These are phyloP conservation scores for Suillus weaverae DNA, from an alignment of 768 basidiomycete species.

Conservation along the genomic window DNA sequence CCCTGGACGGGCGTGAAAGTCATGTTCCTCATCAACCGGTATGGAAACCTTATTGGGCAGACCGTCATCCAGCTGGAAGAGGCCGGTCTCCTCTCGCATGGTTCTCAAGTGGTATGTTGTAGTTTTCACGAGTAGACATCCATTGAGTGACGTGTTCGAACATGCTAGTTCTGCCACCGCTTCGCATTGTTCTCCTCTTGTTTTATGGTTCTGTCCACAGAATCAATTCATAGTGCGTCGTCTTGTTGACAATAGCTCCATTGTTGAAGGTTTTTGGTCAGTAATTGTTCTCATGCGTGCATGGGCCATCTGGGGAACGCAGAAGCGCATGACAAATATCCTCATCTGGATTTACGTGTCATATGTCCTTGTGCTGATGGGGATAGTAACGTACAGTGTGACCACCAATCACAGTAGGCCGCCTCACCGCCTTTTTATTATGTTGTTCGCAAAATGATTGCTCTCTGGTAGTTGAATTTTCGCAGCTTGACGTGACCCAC, in stretches of 20 bases:
- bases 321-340: conserved; percentile 1
- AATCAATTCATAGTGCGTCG: conserved; percentile 25
- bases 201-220: conserved; percentile 14
- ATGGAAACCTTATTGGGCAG: conserved; percentile 21
- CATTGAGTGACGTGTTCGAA: neutral
- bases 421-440: neutral
- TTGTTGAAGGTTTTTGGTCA: conserved; percentile 1
- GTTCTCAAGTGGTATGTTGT: conserved; percentile 17
- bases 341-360: conserved; percentile 12
- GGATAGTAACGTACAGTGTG: conserved; percentile 3
- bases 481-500: conserved; percentile 13
- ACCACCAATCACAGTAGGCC: neutral
- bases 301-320: conserved; percentile 24
- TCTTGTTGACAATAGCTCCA: neutral
- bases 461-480: conserved; percentile 7
- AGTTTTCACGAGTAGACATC: neutral
- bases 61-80: conserved; percentile 22
- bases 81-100: conserved; percentile 18
- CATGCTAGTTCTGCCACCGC: conserved; percentile 19
- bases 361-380: conserved; percentile 1
- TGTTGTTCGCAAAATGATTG: neutral
- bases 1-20: conserved; percentile 15
- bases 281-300: conserved; percentile 27
- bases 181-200: neutral
- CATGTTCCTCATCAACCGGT: conserved; percentile 21